Evolutionary conservation across 2,329 filamentous ascomycete species (phyloP), one percentile per base, ranked within the genome.

Genomic region (Colletotrichum tanaceti): DNA sequence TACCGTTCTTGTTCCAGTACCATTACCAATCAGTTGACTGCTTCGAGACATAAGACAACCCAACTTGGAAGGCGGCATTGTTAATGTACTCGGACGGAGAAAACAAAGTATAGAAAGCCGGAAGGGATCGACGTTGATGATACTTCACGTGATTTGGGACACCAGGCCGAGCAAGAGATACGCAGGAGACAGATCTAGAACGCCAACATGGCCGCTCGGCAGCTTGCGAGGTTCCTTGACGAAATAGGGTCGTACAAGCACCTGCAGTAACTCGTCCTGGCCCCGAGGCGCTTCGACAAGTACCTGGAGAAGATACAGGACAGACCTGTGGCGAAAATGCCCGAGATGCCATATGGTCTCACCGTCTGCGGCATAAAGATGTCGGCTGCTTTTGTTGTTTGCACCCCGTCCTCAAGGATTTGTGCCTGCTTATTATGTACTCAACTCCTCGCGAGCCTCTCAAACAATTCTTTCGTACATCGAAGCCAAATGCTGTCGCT

Each of bases 401-500:
- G 13, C n/a, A 53, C 10, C n/a, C 10, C 16, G 35, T 22, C 49
- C 10, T n/a, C 50, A 53, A 41, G 20, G 52, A 46, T 32, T 35
- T 14, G 18, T 68, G 39, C 54, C 57, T 59, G 47, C 54, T 59
- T 54, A 65, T 64, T 59, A 64, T 59, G 20, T 68, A 35, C 65
- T 14, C 47, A 39, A 54, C 28, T 43, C 60, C 52, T 41, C 39
- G 35, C 52, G 60, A 64, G 53, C 47, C 41, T 68, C 65, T 59
- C 44, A 22, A 32, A 39, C 32, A 64, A 54, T 24, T 53, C 65
- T 64, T 54, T 68, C 52, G 65, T 68, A 68, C 65, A 68, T 35
- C 41, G 53, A 49, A 35, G 47, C 32, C 46, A 24, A 24, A 38
- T 57, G 39, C 10, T 24, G 32, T 35, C 24, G 16, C 43, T 46